A percentile compares a stretch with the other conserved stretches of the same genome.
Evolutionary conservation across 2,329 filamentous ascomycete genomes (phyloP).

Genomic region (Salinomyces thailandicus): DNA sequence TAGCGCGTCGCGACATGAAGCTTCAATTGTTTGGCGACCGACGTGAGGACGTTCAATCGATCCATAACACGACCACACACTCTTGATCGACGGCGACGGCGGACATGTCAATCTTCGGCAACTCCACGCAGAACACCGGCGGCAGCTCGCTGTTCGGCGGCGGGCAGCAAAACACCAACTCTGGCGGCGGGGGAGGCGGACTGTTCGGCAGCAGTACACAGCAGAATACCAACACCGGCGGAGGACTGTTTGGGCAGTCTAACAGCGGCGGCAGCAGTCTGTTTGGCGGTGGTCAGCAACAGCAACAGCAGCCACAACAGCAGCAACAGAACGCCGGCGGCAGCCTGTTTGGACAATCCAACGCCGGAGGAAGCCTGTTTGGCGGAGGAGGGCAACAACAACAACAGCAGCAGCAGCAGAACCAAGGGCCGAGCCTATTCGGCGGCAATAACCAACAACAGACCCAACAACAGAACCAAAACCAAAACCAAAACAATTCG

Average conservation of each 20-base stretch:
- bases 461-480: constrained; percentile 7
- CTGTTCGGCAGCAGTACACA: constrained; percentile 5
- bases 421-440: constrained; percentile 6
- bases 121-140: constrained; percentile 7
- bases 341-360: neutral
- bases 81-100: too few species aligned
- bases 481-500: constrained; percentile 3
- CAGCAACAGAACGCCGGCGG: constrained; percentile 19
- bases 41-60: neutral
- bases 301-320: constrained; percentile 20
- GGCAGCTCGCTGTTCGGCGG: constrained; percentile 7
- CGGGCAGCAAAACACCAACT: constrained; percentile 10
- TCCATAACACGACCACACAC: neutral
- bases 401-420: constrained; percentile 24
- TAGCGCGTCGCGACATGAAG: neutral
- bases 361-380: constrained; percentile 26
- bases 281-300: constrained; percentile 6
- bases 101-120: constrained; percentile 7
- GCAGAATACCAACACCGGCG: constrained; percentile 11
- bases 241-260: constrained; percentile 25
- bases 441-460: neutral
- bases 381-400: constrained; percentile 20
- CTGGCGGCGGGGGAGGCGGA: constrained; percentile 15
- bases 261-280: constrained; percentile 6
- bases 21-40: neutral